Percentiles rank a stretch among this genome's conserved stretches.
These are phyloP conservation scores for Lodderomyces elongisporus DNA, from an alignment of 1,139 yeast species.

Conservation along the genomic window DNA sequence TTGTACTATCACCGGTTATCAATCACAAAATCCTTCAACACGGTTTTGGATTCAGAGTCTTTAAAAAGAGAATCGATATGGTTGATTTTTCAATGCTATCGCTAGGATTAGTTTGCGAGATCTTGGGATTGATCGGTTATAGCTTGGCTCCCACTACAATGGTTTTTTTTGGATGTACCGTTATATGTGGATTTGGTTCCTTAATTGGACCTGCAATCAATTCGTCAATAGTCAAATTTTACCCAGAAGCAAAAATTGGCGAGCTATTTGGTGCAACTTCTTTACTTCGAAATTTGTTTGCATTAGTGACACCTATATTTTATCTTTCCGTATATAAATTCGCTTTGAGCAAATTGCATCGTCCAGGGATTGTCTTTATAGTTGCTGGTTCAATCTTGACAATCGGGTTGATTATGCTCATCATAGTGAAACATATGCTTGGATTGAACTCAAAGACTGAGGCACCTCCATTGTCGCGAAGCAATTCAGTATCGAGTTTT, in stretches of 20 bases:
- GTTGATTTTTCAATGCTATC: slow-evolving; percentile 44
- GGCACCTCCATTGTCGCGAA: slow-evolving; percentile 14
- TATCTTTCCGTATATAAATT: slow-evolving; percentile 27
- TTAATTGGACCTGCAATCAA: slow-evolving; percentile 29
- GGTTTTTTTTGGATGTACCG: slow-evolving; percentile 17
- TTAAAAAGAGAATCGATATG: slow-evolving; percentile 45
- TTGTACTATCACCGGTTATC: slow-evolving; percentile 32
- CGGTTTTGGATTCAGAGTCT: slow-evolving; percentile 24
- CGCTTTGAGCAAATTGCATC: slow-evolving; percentile 15
- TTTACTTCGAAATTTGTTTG: slow-evolving; percentile 26
- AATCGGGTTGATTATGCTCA: slow-evolving; percentile 8
- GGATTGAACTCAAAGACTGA: slow-evolving; percentile 10
- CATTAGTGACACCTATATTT: slow-evolving; percentile 24
- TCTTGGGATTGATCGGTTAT: slow-evolving; percentile 34
- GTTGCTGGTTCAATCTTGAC: slow-evolving; percentile 10
- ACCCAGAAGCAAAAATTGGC: slow-evolving; percentile 35
- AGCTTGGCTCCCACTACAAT: slow-evolving; percentile 17
- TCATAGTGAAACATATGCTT: slow-evolving; percentile 15
- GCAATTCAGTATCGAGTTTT: slow-evolving; percentile 12
- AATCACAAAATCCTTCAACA: slow-evolving; percentile 24
- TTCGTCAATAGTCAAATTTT: slow-evolving; percentile 34
- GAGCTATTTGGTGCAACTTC: slow-evolving; percentile 39
- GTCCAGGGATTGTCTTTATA: slow-evolving; percentile 18
- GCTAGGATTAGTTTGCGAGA: slow-evolving; percentile 32
- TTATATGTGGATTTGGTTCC: slow-evolving; percentile 47